Evolutionary conservation across 306 rosid genomes (phyloP).

Genomic region (Neltuma alba): DNA sequence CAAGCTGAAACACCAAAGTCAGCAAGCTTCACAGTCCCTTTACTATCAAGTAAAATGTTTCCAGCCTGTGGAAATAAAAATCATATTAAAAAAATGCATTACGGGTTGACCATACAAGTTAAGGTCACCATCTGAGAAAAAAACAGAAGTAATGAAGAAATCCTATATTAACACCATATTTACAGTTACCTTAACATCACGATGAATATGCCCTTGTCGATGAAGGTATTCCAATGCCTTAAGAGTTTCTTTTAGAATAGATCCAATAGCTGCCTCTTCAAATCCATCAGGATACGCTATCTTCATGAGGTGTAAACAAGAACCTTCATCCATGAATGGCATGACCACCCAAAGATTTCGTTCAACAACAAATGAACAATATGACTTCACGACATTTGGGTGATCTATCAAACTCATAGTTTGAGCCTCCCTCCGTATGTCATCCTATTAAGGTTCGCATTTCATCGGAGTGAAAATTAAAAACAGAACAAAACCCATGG

Average conservation of each 20-base stretch:
- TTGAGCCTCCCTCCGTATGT: conserved; percentile 83
- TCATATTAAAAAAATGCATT: neutral
- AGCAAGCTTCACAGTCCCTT: conserved; percentile 85
- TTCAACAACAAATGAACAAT: conserved; percentile 91
- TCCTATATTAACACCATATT: neutral
- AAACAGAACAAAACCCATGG: neutral
- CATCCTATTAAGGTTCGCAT: conserved; percentile 54
- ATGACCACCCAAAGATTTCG: conserved; percentile 88
- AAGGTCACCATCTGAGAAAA: neutral
- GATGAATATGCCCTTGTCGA: conserved; percentile 91
- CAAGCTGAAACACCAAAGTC: conserved; percentile 99
- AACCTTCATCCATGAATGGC: conserved; percentile 98
- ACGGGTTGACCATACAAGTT: neutral
- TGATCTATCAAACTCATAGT: conserved; percentile 95
- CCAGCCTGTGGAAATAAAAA: conserved; percentile 64
- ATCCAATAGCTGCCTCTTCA: conserved; percentile 84
- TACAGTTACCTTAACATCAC: conserved; percentile 79
- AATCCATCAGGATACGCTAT: conserved; percentile 87
- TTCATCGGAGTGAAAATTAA: neutral
- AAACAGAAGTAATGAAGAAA: neutral
- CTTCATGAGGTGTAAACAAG: conserved; percentile 95
- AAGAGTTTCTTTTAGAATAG: conserved; percentile 82
- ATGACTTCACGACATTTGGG: conserved; percentile 78
- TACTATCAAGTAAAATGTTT: conserved; percentile 75
- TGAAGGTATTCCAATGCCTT: conserved; percentile 94